Evolutionary conservation across 352 stramenopile genomes (phyloP).

Genomic region (Globisporangium apiculatum): DNA sequence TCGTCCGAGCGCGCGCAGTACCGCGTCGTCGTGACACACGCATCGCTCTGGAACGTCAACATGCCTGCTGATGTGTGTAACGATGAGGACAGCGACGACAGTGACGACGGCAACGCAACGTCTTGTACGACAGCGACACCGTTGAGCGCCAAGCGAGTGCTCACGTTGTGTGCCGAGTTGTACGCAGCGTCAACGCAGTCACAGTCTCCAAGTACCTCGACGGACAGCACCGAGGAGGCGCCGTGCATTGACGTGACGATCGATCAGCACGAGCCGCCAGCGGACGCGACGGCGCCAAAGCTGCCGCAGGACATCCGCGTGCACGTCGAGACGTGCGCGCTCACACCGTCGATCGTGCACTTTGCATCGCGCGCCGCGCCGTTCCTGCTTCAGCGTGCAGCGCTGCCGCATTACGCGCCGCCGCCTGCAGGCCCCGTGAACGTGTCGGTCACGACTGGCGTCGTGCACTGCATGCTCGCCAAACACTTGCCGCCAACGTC

Average conservation of each 20-base stretch:
- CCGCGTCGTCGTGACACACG: conserved; percentile 26
- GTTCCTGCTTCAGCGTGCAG: conserved; percentile 38
- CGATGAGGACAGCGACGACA: not conserved
- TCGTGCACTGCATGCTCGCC: conserved; percentile 47
- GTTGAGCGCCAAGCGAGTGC: not conserved
- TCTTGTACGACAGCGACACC: too few species aligned
- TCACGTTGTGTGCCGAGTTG: conserved; percentile 29
- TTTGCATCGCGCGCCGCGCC: conserved; percentile 37
- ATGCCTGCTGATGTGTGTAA: conserved; percentile 1
- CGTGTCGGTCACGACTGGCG: conserved; percentile 58
- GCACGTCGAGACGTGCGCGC: conserved; percentile 51
- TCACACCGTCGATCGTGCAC: conserved; percentile 41
- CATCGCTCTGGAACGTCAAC: conserved; percentile 46
- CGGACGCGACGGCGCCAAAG: conserved; percentile 4
- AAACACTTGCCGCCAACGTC: conserved; percentile 24
- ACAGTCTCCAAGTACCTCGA: not conserved
- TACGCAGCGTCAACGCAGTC: conserved; percentile 12
- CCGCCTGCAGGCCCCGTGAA: conserved; percentile 22
- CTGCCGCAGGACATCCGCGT: conserved; percentile 40
- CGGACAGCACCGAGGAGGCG: not conserved
- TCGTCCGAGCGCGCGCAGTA: conserved; percentile 50
- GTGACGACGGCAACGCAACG: too few species aligned
- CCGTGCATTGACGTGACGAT: conserved; percentile 37
- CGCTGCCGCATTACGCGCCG: conserved; percentile 26
- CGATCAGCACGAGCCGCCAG: conserved; percentile 21